These are phyloP conservation scores for Acanthamoeba royreba DNA, from an alignment of 208 protist genomes.

Conservation along the genomic window DNA sequence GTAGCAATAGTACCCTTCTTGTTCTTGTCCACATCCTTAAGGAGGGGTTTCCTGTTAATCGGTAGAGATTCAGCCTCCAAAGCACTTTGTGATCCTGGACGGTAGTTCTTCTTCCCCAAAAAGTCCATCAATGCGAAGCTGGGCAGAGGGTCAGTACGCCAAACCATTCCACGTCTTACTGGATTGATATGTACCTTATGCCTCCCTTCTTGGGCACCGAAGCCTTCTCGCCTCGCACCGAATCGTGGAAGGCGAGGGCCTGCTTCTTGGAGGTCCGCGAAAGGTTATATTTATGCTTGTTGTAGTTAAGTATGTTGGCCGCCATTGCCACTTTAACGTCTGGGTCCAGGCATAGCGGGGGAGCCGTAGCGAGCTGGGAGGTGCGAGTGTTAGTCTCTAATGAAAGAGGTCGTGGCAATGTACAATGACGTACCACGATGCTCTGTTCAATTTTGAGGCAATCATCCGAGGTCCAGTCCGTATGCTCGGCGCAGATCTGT, in stretches of 20 bases:
- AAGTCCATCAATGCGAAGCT: conserved; percentile 43
- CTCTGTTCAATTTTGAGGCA: conserved; percentile 11
- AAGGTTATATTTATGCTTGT: conserved; percentile 30
- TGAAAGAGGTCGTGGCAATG: background rate
- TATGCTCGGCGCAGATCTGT: conserved; percentile 32
- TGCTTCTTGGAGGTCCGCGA: background rate
- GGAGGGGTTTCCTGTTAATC: background rate
- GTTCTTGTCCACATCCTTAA: background rate
- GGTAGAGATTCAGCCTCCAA: background rate
- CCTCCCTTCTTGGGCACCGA: conserved; percentile 26
- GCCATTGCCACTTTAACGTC: background rate
- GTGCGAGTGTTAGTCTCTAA: background rate
- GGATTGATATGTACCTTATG: background rate
- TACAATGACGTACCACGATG: background rate
- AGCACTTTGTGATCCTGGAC: background rate
- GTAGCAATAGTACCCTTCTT: background rate
- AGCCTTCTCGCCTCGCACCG: background rate
- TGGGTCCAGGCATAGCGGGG: conserved; percentile 23
- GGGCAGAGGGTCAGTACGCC: background rate
- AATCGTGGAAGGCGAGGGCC: background rate
- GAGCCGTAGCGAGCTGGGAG: background rate
- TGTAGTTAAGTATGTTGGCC: conserved; percentile 33
- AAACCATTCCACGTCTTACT: background rate
- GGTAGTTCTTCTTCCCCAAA: background rate
- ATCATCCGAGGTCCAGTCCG: conserved; percentile 26